Conservation (phyloP, 169 alveolate genomes). For the Theileria parva region DNA sequence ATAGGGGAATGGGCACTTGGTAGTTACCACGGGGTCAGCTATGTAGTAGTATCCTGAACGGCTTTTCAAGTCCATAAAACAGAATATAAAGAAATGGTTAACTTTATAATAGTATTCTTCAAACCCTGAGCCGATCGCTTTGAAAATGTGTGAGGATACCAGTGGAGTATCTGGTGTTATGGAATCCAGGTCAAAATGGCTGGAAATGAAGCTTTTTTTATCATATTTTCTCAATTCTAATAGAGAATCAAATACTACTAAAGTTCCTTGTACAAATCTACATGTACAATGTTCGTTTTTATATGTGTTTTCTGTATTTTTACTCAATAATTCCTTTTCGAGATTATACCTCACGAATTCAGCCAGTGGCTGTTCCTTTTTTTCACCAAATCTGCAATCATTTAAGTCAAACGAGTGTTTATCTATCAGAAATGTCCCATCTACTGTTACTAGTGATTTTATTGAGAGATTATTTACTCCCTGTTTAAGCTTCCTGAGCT, state of each 20-base stretch:
- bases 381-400: slow-evolving; percentile 49
- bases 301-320: slow-evolving; percentile 11
- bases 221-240: slow-evolving; percentile 16
- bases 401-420: slow-evolving; percentile 34
- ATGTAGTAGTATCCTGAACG: slow-evolving; percentile 32
- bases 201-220: not conserved
- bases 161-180: not conserved
- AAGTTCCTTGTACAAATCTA: slow-evolving; percentile 33
- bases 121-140: not conserved
- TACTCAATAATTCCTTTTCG: slow-evolving; percentile 16
- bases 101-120: not conserved
- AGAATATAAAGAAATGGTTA: slow-evolving; percentile 17
- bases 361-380: not conserved
- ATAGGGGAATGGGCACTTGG: slow-evolving; percentile 13
- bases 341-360: slow-evolving; percentile 15
- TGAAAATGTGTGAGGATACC: not conserved
- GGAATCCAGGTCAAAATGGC: not conserved
- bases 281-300: slow-evolving; percentile 27
- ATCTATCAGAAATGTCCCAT: slow-evolving; percentile 58
- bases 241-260: slow-evolving; percentile 24
- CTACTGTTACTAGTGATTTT: slow-evolving; percentile 34
- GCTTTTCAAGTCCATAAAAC: slow-evolving; percentile 27
- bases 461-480: slow-evolving; percentile 22
- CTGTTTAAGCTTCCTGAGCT: not conserved
- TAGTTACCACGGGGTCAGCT: slow-evolving; percentile 13